phyloP scores from a whole-genome alignment of 2,329 filamentous ascomycete genomes.

The Massarina eburnea region DNA sequence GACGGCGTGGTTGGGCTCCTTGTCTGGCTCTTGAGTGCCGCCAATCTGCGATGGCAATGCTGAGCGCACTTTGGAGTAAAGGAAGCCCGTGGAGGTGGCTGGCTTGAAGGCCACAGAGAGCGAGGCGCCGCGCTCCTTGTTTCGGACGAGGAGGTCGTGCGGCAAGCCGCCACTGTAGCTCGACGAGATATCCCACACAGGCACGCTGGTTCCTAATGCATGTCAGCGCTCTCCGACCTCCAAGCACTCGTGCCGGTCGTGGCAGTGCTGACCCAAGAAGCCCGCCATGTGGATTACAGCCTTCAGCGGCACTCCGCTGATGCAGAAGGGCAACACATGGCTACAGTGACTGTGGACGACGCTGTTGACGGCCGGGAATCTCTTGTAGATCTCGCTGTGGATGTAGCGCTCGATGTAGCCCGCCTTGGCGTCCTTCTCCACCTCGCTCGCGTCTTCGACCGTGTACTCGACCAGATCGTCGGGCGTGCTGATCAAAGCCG shows the following conservation, averaged over 20 bases:
- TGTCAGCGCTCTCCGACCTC: neutral
- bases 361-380: conserved; percentile 46
- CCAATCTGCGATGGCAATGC: conserved; percentile 39
- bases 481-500: conserved; percentile 45
- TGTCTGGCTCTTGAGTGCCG: conserved; percentile 31
- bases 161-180: conserved; percentile 32
- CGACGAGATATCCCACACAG: conserved; percentile 39
- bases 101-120: conserved; percentile 42
- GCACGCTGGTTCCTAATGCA: conserved; percentile 33
- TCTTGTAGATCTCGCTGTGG: conserved; percentile 50
- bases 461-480: conserved; percentile 50
- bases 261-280: conserved; percentile 39
- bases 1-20: conserved; percentile 39
- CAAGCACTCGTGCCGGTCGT: neutral
- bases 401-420: conserved; percentile 49
- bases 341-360: conserved; percentile 49
- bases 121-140: conserved; percentile 34
- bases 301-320: conserved; percentile 44
- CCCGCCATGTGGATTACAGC: conserved; percentile 47
- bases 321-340: conserved; percentile 47
- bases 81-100: conserved; percentile 40
- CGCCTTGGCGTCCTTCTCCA: conserved; percentile 36
- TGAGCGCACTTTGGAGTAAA: conserved; percentile 41
- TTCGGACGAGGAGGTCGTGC: conserved; percentile 40
- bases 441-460: conserved; percentile 43